Evolutionary conservation across 148 eudicot species (phyloP).

Genomic region (Polygonum aviculare): DNA sequence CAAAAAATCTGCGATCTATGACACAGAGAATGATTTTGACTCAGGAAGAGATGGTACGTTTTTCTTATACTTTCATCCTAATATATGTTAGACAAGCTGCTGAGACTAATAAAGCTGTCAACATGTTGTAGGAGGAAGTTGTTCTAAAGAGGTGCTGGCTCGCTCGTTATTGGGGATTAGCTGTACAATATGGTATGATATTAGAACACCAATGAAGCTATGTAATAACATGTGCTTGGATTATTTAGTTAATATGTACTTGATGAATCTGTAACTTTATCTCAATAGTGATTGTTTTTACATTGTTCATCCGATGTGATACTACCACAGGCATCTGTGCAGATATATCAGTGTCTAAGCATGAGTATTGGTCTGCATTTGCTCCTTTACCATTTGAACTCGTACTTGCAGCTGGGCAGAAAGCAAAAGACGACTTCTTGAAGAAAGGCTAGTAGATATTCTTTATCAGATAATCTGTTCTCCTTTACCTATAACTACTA

Average conservation of each 20-base stretch:
- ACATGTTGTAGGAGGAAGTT: conserved; percentile 73
- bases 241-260: not conserved
- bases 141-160: conserved; percentile 99
- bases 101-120: conserved; percentile 3
- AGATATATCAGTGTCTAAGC: conserved; percentile 79
- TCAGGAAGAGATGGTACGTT: conserved; percentile 89
- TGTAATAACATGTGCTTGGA: not conserved
- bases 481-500: not conserved
- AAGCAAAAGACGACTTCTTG: conserved; percentile 74
- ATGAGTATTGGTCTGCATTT: conserved; percentile 89
- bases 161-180: conserved; percentile 97
- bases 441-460: conserved; percentile 40
- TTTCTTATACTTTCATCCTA: conserved; percentile 8
- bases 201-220: not conserved
- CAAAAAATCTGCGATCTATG: conserved; percentile 80
- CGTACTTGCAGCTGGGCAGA: conserved; percentile 95
- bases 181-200: conserved; percentile 66
- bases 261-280: not conserved
- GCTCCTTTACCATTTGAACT: conserved; percentile 99
- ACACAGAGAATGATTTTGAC: conserved; percentile 92
- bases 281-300: not conserved
- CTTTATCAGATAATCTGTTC: conserved; percentile 12
- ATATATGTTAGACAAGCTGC: conserved; percentile 12
- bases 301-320: not conserved
- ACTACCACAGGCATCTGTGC: conserved; percentile 70